Conservation (phyloP, 78 protist species). For the Polysphondylium violaceum region DNA sequence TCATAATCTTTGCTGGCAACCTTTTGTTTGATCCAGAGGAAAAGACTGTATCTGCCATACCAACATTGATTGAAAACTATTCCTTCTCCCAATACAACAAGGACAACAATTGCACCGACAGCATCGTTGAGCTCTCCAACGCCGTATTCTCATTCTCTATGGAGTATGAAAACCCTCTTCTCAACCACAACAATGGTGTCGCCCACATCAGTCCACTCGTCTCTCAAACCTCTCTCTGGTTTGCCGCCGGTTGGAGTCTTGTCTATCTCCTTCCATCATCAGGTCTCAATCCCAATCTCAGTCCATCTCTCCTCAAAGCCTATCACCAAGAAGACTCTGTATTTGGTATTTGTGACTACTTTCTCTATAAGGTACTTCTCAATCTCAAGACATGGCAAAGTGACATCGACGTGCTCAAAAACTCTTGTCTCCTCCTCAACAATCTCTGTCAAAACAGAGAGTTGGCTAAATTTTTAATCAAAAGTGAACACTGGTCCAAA, state of each 20-base stretch:
- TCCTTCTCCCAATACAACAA: conserved; percentile 9
- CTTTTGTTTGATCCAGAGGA: conserved; percentile 48
- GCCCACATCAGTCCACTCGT: conserved; percentile 11
- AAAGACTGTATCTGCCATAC: conserved; percentile 14
- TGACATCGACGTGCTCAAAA: conserved; percentile 11
- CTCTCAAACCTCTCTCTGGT: conserved; percentile 48
- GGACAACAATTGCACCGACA: not conserved
- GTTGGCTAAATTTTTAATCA: not conserved
- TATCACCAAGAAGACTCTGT: not conserved
- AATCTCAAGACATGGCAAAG: conserved; percentile 42
- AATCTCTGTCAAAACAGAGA: not conserved
- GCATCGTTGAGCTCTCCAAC: conserved; percentile 28
- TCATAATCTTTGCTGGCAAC: conserved; percentile 51
- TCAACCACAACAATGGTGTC: not conserved
- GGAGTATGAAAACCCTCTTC: conserved; percentile 48
- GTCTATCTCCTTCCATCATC: conserved; percentile 42
- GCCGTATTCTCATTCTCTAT: conserved; percentile 17
- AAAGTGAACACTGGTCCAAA: conserved; percentile 7
- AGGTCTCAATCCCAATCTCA: not conserved
- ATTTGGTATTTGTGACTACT: not conserved
- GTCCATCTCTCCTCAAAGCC: not conserved
- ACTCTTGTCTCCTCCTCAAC: not conserved
- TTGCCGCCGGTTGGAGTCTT: conserved; percentile 39
- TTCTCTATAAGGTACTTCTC: conserved; percentile 8
- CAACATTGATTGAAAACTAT: conserved; percentile 23